Base-by-base conservation (phyloP, 176 grass and related monocot genomes). In the Raddia guianensis region DNA sequence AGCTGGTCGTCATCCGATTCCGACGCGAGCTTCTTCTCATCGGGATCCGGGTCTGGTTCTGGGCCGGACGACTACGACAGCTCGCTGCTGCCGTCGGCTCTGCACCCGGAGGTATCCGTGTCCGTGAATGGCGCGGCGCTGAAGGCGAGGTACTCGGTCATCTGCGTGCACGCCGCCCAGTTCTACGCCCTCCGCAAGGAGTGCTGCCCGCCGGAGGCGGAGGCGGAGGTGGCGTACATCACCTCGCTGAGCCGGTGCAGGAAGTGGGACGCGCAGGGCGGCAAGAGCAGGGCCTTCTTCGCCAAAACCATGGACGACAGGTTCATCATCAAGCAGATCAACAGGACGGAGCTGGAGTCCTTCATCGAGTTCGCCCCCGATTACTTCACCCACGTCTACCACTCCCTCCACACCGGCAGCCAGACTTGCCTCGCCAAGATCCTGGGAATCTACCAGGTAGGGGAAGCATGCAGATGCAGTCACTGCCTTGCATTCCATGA, bases 261-360 rank as follows among this genome's bases (percentile, higher is more conserved):
- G 86, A 91, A 79, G 47, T 94, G 92, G 92, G 89, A 91, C 71
- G 79, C 89, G 70, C 83, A 87, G 79, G 89, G 88, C 2, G 86
- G 92, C 69, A 91, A 94, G 45, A 91, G 73, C 16, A 88, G 87
- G 80, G 86, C 86, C 35, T 89, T 94, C 57, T 91, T 94, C 60
- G 89, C 89, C 42, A 94, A 91, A 61, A 82, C 92, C 62, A 57
- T 89, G 72, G 92, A 94, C 66, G 86, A 86, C 40, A 88, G 88
- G 54, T 86, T 94, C 73, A 89, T 94, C 54, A 81, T 94, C 70
- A 94, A 94, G 72, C 89, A 94, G 79, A 91, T 94, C 43, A 82
- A 87, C 16, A 86, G 72, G 83, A 84, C 80, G 49, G 92, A 94
- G 74, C 79, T 94, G 13, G 89, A 94, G 43, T 94, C 92, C 60